Base-by-base conservation (phyloP, 345 rosid genomes). In the Pistacia integerrima region DNA sequence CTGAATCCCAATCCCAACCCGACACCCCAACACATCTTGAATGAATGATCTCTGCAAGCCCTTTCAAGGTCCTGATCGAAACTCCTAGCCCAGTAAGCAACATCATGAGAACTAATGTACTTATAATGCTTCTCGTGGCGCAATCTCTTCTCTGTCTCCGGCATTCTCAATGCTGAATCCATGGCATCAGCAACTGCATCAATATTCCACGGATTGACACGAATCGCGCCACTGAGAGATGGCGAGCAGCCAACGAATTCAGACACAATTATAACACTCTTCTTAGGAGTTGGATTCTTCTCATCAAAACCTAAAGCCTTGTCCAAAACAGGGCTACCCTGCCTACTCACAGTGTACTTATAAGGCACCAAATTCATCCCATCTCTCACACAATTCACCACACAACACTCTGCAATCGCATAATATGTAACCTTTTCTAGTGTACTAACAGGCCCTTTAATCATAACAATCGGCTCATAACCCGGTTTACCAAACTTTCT, bases 191-290 rank as follows among this genome's bases (percentile, higher is more conserved):
- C 85, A 25, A 90, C 92, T 0, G 81, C 91, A 72, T 82, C 90
- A 17, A 89, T 80, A 82, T 89, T 83, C 98, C 98, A 93, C 0
- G 98, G 97, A 84, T 93, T 93, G 20, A 93, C 97, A 3, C 98
- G 89, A 51, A 88, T 88, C 0, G 98, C 97, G 1, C 98, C 98
- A 38, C 98, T 93, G 33, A 93, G 87, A 66, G 98, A 93, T 1
- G 98, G 98, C 0, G 98, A 91, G 78, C 98, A 93, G 4, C 98
- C 98, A 0, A 90, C 89, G 87, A 93, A 93, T 79, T 93, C 98
- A 5, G 98, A 93, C 20, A 93, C 92, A 71, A 93, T 86, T 35
- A 91, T 82, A 36, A 88, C 89, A 77, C 98, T 93, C 67, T 83
- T 81, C 85, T 82, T 89, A 8, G 77, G 79, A 62, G 72, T 18